phyloP scores from a whole-genome alignment of 2,329 filamentous ascomycete species.

The Rhexocercosporidium sp. region DNA sequence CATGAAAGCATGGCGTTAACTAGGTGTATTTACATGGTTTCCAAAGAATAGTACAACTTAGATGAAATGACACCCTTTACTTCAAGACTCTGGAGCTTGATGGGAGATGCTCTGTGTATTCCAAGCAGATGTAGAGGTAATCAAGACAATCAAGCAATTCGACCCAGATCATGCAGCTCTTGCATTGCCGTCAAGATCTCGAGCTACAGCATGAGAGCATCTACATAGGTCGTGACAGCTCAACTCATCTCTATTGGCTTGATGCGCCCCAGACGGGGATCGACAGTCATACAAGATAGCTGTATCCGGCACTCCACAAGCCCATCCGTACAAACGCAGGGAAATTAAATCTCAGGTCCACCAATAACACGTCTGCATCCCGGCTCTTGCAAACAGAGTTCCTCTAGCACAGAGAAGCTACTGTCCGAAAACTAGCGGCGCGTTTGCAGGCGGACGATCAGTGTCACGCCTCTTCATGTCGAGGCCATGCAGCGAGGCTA shows the following conservation, averaged over 20 bases:
- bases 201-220: conserved; percentile 12
- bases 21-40: neutral
- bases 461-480: conserved; percentile 18
- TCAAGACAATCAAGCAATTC: conserved; percentile 8
- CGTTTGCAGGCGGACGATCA: conserved; percentile 23
- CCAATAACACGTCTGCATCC: neutral
- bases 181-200: conserved; percentile 20
- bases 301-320: conserved; percentile 3
- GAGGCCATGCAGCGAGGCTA: conserved; percentile 22
- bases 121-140: neutral
- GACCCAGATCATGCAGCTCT: conserved; percentile 22
- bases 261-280: neutral
- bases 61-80: neutral
- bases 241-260: conserved; percentile 7
- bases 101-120: neutral
- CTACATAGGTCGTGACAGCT: conserved; percentile 9
- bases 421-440: conserved; percentile 22
- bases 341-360: neutral
- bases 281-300: conserved; percentile 1
- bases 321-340: conserved; percentile 9
- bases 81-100: neutral
- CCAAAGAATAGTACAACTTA: neutral
- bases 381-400: conserved; percentile 5
- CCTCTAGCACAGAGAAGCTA: conserved; percentile 12
- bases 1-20: conserved; percentile 16